These are phyloP conservation scores for Coniochaeta pulveracea DNA, from an alignment of 2,329 filamentous ascomycete genomes.

Conservation along the genomic window DNA sequence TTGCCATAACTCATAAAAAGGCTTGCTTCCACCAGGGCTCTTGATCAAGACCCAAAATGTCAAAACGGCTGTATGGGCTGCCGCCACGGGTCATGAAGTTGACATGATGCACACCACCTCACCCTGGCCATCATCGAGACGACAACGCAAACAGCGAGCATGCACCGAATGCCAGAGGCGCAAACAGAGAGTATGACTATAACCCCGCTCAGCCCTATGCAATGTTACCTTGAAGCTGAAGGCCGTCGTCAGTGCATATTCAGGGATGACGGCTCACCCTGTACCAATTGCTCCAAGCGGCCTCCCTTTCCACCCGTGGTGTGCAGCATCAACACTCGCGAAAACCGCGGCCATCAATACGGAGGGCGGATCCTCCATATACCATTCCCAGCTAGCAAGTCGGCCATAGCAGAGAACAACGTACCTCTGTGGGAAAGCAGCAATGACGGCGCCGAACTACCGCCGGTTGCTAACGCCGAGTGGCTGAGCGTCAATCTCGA, in stretches of 20 bases:
- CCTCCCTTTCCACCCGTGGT: conserved; percentile 1
- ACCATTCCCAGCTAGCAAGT: background rate
- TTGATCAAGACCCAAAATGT: no score
- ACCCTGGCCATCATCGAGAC: no score
- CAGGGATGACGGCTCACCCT: conserved; percentile 2
- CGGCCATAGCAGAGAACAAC: no score
- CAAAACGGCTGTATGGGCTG: no score
- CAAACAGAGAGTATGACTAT: background rate
- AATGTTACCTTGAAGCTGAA: background rate
- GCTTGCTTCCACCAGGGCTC: no score
- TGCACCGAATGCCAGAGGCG: conserved; percentile 3
- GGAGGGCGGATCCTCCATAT: conserved; percentile 1
- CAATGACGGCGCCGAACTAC: background rate
- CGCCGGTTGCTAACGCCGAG: conserved; percentile 1
- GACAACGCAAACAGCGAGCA: background rate
- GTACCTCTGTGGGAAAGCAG: no score
- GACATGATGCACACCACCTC: no score
- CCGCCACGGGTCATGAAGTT: no score
- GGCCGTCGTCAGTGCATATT: background rate
- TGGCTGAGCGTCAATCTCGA: conserved; percentile 1
- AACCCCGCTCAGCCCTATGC: background rate
- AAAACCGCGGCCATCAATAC: background rate
- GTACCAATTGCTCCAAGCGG: conserved; percentile 2
- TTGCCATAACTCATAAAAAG: no score
- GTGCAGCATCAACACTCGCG: background rate